Percentiles rank a stretch among this genome's conserved stretches.
These are phyloP conservation scores for Trichophyton schoenleinii DNA, from an alignment of 2,329 filamentous ascomycete species.

Conservation along the genomic window DNA sequence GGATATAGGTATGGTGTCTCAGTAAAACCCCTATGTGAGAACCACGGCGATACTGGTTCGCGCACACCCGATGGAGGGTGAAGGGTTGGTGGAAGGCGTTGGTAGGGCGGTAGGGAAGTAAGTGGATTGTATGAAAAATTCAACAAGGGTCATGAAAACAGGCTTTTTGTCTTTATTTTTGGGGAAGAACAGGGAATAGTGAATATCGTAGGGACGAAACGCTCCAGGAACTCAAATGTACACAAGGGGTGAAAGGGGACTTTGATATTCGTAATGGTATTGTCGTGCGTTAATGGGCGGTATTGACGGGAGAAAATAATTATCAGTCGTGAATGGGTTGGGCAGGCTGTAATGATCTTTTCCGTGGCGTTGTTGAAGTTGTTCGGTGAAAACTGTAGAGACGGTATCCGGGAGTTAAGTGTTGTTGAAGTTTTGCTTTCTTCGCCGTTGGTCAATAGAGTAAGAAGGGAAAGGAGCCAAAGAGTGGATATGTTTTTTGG, in stretches of 20 bases:
- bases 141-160: background rate
- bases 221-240: background rate
- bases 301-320: background rate
- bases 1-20: background rate
- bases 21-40: background rate
- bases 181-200: background rate
- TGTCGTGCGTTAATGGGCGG: background rate
- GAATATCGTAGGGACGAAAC: background rate
- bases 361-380: background rate
- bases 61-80: background rate
- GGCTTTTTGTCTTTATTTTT: constrained; percentile 1
- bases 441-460: background rate
- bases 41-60: background rate
- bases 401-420: background rate
- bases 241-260: background rate
- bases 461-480: background rate
- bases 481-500: background rate
- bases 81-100: background rate
- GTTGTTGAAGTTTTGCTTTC: background rate
- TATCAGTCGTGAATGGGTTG: background rate
- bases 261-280: background rate
- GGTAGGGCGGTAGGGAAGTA: too few species aligned
- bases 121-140: background rate
- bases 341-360: background rate
- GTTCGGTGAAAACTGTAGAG: background rate